A percentile compares a stretch with the other conserved stretches of the same genome.
Evolutionary conservation across 2,329 filamentous ascomycete genomes (phyloP).

Genomic region (Bipolaris gigantea): DNA sequence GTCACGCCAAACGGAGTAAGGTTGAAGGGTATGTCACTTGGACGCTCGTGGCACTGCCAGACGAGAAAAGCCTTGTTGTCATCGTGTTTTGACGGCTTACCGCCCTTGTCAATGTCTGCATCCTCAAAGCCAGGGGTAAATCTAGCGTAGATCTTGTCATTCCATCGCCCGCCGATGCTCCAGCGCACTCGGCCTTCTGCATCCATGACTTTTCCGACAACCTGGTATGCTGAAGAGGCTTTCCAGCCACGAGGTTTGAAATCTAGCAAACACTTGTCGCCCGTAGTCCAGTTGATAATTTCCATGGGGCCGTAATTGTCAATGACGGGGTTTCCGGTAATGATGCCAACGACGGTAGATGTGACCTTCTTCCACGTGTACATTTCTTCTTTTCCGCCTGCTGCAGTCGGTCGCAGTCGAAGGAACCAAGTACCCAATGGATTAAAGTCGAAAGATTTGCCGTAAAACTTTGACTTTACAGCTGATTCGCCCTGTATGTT

Average conservation of each 20-base stretch:
- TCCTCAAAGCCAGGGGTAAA: conserved; percentile 89
- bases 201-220: conserved; percentile 83
- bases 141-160: conserved; percentile 93
- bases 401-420: conserved; percentile 73
- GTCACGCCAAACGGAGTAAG: conserved; percentile 94
- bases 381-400: conserved; percentile 70
- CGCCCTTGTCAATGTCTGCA: conserved; percentile 57
- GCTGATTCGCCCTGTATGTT: conserved; percentile 77
- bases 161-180: conserved; percentile 93
- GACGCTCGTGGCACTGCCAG: conserved; percentile 85
- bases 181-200: conserved; percentile 77
- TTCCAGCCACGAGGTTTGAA: conserved; percentile 98
- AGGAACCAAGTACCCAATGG: conserved; percentile 97
- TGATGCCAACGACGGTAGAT: conserved; percentile 96
- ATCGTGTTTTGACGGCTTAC: conserved; percentile 53
- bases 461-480: conserved; percentile 95
- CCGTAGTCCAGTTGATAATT: conserved; percentile 95
- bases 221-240: conserved; percentile 85
- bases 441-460: conserved; percentile 96
- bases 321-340: conserved; percentile 93
- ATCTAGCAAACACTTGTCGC: conserved; percentile 83
- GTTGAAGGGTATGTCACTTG: conserved; percentile 90
- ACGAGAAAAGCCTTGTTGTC: conserved; percentile 81
- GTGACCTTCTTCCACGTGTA: conserved; percentile 99
- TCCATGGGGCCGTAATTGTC: conserved; percentile 98